Evolutionary conservation across 768 basidiomycete genomes (phyloP), one percentile per base, ranked within the genome.

Genomic region (Pisolithus tinctorius): DNA sequence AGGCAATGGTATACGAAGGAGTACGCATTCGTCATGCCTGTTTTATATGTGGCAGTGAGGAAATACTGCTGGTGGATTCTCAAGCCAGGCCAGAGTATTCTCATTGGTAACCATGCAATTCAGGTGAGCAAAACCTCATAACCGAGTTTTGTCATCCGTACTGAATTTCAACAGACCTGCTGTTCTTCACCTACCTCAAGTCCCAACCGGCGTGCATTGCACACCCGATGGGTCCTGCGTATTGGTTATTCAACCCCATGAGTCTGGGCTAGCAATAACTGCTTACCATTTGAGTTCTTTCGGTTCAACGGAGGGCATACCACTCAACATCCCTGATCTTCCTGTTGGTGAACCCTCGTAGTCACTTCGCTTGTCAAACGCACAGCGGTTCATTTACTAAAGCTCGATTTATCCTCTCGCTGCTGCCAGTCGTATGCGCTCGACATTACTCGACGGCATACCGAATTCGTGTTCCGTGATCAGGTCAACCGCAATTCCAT

Each of bases 281-380:
- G 74, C 74, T 0, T 81, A 76, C 55, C 83, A 83, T 55, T 81
- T 76, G 78, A 67, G 64, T 9, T 78, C 79, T 1, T 81, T 84
- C 51, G 83, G 82, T 3, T 74, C 77, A 0, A 66, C 71, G 0
- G 58, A 67, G 11, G 81, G 80, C 17, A 74, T 74, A n/a, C 16
- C 29, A 0, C 58, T 80, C 0, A 58, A 69, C 16, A 49, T 76
- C n/a, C 67, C 63, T 0, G 55, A 56, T 0, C 54, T 66, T n/a
- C 49, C 58, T 5, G 45, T 55, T 7, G 59, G 63, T 3, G 59
- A 57, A 14, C 47, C 47, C 56, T 67, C 23, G 43, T 60, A 39
- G 8, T 78, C 13, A 81, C 80, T 0, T 81, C 82, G 0, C 51
- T 84, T 25, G 65, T 69, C 38, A 70, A 58, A 42, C 68, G 76